Conservation (phyloP, 148 eudicot genomes). For the Rhododendron henanense region DNA sequence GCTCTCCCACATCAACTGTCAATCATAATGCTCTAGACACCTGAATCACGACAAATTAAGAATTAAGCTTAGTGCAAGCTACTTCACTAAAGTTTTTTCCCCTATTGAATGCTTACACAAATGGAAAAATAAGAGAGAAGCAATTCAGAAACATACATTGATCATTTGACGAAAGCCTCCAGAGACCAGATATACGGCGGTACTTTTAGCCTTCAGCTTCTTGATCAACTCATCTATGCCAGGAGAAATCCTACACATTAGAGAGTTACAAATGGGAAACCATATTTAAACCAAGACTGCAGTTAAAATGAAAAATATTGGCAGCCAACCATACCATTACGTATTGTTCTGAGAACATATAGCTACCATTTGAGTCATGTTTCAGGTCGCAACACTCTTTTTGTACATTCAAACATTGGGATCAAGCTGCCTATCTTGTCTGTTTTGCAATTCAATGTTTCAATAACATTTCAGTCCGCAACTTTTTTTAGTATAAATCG, state of each 20-base stretch:
- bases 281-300: neutral
- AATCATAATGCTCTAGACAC: neutral
- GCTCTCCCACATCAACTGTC: neutral
- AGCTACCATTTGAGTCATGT: neutral
- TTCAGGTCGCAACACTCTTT: neutral
- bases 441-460: neutral
- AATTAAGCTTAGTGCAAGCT: neutral
- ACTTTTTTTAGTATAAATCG: too few relatives aligned
- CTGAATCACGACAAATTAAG: neutral
- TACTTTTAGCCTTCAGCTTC: conserved; percentile 61
- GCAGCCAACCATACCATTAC: neutral
- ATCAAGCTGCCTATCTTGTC: neutral
- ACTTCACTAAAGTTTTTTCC: neutral
- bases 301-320: neutral
- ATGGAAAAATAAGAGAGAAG: neutral
- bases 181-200: conserved; percentile 70
- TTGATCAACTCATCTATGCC: conserved; percentile 79
- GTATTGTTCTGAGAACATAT: neutral
- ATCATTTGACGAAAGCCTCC: conserved; percentile 99
- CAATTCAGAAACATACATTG: conserved; percentile 43
- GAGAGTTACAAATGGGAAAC: conserved; percentile 4
- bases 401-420: neutral
- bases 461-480: neutral
- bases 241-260: conserved; percentile 71
- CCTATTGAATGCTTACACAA: neutral